A percentile compares a stretch with the other conserved stretches of the same genome.
phyloP scores from a whole-genome alignment of 228 moss, liverwort and hornwort genomes.

The Sphagnum magellanicum region DNA sequence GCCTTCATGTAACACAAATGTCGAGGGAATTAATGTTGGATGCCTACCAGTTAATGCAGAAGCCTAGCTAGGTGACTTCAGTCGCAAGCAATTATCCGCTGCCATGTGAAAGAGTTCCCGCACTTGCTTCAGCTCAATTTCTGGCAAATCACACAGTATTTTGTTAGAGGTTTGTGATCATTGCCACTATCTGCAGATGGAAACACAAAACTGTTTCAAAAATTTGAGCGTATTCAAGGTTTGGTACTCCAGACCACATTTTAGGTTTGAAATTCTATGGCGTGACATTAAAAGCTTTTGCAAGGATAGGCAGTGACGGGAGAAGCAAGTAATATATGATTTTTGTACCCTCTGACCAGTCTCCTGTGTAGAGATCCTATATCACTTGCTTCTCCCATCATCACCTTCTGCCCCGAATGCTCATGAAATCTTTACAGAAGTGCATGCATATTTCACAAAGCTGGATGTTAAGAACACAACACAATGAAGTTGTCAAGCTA shows the following conservation, averaged over 20 bases:
- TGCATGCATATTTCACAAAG: not conserved
- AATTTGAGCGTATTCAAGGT: not conserved
- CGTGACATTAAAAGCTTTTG: not conserved
- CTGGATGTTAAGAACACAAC: too few species aligned
- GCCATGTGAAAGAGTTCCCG: conserved; percentile 84
- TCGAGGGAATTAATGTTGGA: too few species aligned
- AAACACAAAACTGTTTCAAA: not conserved
- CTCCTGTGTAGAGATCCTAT: too few species aligned
- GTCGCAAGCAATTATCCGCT: conserved; percentile 82
- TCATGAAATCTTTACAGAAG: not conserved
- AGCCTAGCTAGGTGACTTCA: conserved; percentile 49
- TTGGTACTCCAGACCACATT: not conserved
- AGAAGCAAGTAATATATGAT: not conserved
- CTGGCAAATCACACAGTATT: conserved; percentile 15
- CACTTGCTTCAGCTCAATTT: conserved; percentile 59
- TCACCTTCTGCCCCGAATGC: too few species aligned
- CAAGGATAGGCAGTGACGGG: not conserved
- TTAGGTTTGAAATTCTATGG: not conserved
- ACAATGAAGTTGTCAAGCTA: too few species aligned
- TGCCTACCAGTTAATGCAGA: too few species aligned
- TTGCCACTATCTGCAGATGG: too few species aligned
- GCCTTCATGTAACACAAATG: too few species aligned
- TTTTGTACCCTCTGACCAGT: too few species aligned
- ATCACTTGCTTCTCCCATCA: too few species aligned
- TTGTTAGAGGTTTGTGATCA: too few species aligned